Base-by-base conservation (phyloP, 2,329 filamentous ascomycete genomes). In the Whalleya microplaca region DNA sequence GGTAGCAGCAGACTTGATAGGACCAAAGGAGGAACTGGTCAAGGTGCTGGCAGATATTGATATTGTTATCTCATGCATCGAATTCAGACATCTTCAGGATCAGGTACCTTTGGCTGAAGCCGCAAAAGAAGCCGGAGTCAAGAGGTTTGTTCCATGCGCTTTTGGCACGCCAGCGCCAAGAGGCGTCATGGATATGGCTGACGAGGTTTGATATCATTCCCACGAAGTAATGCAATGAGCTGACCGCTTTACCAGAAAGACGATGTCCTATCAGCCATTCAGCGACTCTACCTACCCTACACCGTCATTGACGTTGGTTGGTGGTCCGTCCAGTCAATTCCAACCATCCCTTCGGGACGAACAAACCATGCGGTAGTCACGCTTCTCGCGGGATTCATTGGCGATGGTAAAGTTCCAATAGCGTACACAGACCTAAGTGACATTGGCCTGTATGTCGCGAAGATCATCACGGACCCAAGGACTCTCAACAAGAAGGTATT, bases 401-500 rank as follows among this genome's bases (percentile, higher is more conserved):
- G 75, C 2, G 75, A 78, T 57, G 80, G 80, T 12, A 74, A 76
- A 19, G 71, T 69, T 1, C 72, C 69, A 12, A 74, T 68, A 21
- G 71, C 75, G 2, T 58, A 83, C 42, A 80, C 75, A 0, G 78
- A 82, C 63, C 54, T 78, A 54, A 63, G 73, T 12, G 81, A 84
- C 62, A 74, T 83, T 48, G 81, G 81, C 9, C 68, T 66, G 48
- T 82, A 76, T 60, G 74, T 80, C 12, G 80, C 78, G 0, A 68
- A 69, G 45, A 79, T 84, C 58, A 74, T 83, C 41, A 58, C 64
- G 4, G 81, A 84, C 63, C 72, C 75, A 14, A 67, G 80, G 20
- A 83, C 81, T 2, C 56, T 84, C 49, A 83, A 84, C 66, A 75
- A 76, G 66, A 75, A 72, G 61, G 76, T 84, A 1, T 72, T 79